phyloP scores from a whole-genome alignment of 1,284 basidiomycete species.

The Heterobasidion annosum region DNA sequence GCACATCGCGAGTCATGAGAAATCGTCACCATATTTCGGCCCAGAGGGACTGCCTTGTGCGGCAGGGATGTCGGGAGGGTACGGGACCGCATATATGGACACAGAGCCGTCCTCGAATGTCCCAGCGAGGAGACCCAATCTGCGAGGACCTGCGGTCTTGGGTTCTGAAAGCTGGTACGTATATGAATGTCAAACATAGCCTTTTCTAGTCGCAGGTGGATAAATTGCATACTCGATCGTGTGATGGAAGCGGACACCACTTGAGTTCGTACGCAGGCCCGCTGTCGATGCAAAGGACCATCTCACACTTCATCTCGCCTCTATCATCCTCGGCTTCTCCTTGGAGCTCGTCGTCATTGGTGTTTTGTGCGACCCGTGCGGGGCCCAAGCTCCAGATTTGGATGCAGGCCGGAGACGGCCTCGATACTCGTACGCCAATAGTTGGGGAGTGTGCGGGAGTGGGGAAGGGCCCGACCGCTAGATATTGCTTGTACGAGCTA shows the following conservation, averaged over 20 bases:
- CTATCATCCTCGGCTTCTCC: constrained; percentile 9
- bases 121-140: constrained; percentile 76
- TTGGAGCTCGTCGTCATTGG: not conserved
- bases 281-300: constrained; percentile 70
- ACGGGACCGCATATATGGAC: constrained; percentile 68
- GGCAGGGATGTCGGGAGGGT: constrained; percentile 47
- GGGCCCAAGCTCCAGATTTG: constrained; percentile 55
- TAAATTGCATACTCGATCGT: constrained; percentile 34
- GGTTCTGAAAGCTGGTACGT: constrained; percentile 2
- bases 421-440: constrained; percentile 43
- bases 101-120: constrained; percentile 80
- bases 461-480: constrained; percentile 76
- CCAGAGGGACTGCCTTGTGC: constrained; percentile 15
- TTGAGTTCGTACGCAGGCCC: constrained; percentile 72
- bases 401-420: constrained; percentile 51
- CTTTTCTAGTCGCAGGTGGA: not conserved
- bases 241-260: constrained; percentile 84
- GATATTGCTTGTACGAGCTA: constrained; percentile 55
- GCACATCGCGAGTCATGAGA: too few relatives aligned
- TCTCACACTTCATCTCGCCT: constrained; percentile 54
- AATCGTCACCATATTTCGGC: constrained; percentile 31
- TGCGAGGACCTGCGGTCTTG: constrained; percentile 27
- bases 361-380: constrained; percentile 12
- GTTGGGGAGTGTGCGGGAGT: constrained; percentile 47
- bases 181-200: not conserved